Percentiles rank a stretch among this genome's conserved stretches.
These are phyloP conservation scores for Trametes hirsuta DNA, from an alignment of 1,284 basidiomycete species.

Conservation along the genomic window DNA sequence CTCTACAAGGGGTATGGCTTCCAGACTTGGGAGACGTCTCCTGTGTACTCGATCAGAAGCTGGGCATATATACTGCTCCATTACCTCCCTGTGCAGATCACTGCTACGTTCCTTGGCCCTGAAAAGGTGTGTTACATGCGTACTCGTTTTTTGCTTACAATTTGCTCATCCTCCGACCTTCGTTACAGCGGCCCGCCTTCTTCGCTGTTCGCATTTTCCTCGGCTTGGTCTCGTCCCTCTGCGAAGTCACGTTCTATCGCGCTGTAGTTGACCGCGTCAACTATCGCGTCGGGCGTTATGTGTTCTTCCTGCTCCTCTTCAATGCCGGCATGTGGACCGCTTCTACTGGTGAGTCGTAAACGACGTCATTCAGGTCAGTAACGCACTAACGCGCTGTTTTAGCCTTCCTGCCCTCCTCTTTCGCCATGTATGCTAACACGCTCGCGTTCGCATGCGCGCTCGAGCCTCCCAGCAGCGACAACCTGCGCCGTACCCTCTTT, in stretches of 20 bases:
- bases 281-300: constrained; percentile 88
- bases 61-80: constrained; percentile 93
- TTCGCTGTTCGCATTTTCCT: constrained; percentile 87
- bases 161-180: neutral
- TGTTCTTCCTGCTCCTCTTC: constrained; percentile 83
- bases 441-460: constrained; percentile 82
- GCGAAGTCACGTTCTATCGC: constrained; percentile 88
- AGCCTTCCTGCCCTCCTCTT: constrained; percentile 95
- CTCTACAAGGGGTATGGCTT: constrained; percentile 84
- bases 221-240: constrained; percentile 73
- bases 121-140: constrained; percentile 33
- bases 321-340: constrained; percentile 96
- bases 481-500: constrained; percentile 58
- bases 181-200: constrained; percentile 75
- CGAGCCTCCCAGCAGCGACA: constrained; percentile 63
- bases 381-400: constrained; percentile 8
- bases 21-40: constrained; percentile 98
- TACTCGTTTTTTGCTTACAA: neutral
- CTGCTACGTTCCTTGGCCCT: constrained; percentile 30
- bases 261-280: constrained; percentile 84
- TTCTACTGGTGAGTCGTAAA: constrained; percentile 62
- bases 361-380: neutral
- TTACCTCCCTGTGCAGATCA: constrained; percentile 52
- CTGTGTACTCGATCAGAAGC: constrained; percentile 87
- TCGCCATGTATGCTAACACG: constrained; percentile 91